Base-by-base conservation (phyloP, 2,329 filamentous ascomycete genomes). In the Penicillium janthinellum region DNA sequence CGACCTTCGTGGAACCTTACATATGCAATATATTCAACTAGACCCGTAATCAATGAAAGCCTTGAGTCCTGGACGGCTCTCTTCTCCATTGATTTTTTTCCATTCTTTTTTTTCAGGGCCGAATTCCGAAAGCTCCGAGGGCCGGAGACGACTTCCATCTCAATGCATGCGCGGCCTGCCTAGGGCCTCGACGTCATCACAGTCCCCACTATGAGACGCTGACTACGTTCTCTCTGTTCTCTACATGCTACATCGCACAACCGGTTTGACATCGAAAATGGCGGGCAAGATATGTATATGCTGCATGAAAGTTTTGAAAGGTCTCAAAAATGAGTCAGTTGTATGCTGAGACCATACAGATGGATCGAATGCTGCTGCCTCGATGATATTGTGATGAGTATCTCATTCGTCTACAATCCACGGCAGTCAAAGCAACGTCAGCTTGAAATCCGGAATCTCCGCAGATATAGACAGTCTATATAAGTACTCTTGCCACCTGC, bases 111-210 rank as follows among this genome's bases (percentile, higher is more conserved):
- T 31, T 4, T n/a, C 22, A 31, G 12, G 7, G 25, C 22, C 31
- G 15, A 11, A 11, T 31, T 31, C 44, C 44, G 44, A 31, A 47
- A 14, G 14, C 15, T 47, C 44, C 44, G 44, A 5, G 25, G 47
- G 5, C 41, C 57, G 57, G 57, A 53, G 31, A 25, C 42, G 14
- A 59, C 22, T 59, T 48, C 57, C 57, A 52, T 51, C 47, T 34
- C 48, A 25, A 22, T 35, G 11, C 2, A 17, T 20, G 20, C 20
- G 20, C 34, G 3, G 6, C 25, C 14, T 31, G 5, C 10, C 7
- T 5, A n/a, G 10, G 25, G 44, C 7, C 4, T 47, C 44, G 25
- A 47, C 58, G 58, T 60, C 54, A 56, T 49, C 44, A 50, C 47
- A 11, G 20, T 34, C 47, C 31, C 47, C 47, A 49, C 53, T 47